Evolutionary conservation across 2,329 filamentous ascomycete genomes (phyloP).

Genomic region (Thielaviopsis musarum): DNA sequence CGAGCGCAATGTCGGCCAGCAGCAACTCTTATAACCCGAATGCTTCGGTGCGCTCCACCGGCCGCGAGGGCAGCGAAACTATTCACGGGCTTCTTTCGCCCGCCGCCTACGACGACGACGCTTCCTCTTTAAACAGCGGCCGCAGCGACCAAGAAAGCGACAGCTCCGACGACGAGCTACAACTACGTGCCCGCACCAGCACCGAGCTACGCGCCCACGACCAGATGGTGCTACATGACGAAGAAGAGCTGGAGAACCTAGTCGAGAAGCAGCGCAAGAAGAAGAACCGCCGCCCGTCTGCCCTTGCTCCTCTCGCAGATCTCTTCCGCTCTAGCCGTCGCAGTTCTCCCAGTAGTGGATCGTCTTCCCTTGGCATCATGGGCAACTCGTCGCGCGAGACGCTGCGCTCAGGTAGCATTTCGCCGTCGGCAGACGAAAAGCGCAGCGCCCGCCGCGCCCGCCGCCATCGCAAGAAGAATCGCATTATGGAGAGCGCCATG

Average conservation of each 20-base stretch:
- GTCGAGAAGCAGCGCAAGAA: conserved; percentile 30
- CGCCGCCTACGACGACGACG: conserved; percentile 50
- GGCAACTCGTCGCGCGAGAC: background rate
- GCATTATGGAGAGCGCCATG: conserved; percentile 33
- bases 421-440: conserved; percentile 22
- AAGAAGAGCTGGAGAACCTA: conserved; percentile 51
- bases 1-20: too few species aligned
- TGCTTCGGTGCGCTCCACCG: too few species aligned
- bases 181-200: conserved; percentile 49
- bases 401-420: too few species aligned
- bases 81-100: conserved; percentile 37
- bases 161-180: conserved; percentile 56
- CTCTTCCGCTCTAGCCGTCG: background rate
- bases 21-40: too few species aligned
- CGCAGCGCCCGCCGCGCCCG: conserved; percentile 31
- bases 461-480: conserved; percentile 36
- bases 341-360: background rate
- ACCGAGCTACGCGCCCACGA: conserved; percentile 54
- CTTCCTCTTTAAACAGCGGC: conserved; percentile 43
- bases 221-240: conserved; percentile 53
- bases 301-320: conserved; percentile 26
- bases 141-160: conserved; percentile 59
- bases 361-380: background rate
- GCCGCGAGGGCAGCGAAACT: too few species aligned
- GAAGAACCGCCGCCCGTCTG: conserved; percentile 31